phyloP scores from a whole-genome alignment of 345 rosid genomes.

The Euphorbia pulcherrima region DNA sequence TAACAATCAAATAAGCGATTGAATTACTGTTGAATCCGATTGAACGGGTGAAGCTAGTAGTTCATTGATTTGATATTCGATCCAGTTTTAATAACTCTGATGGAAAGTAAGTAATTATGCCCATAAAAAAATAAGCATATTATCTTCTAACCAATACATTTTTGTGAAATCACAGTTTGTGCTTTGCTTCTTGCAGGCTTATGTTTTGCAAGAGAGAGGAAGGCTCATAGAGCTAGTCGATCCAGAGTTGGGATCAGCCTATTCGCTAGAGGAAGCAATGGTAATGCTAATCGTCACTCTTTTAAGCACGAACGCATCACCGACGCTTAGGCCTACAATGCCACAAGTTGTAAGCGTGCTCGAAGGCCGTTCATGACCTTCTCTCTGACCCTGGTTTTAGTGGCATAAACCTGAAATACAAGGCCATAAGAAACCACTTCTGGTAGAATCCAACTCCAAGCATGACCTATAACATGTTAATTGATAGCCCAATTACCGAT shows the following conservation, averaged over 20 bases:
- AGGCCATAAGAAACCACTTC: conserved; percentile 68
- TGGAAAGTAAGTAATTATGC: no score
- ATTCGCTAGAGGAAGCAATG: conserved; percentile 64
- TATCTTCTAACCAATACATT: no score
- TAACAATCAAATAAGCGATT: no score
- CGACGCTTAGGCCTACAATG: conserved; percentile 82
- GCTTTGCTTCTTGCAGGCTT: conserved; percentile 46
- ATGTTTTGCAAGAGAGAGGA: conserved; percentile 72
- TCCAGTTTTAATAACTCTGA: no score
- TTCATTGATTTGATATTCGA: no score
- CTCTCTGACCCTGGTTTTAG: conserved; percentile 70
- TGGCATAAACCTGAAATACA: conserved; percentile 53
- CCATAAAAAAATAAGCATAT: no score
- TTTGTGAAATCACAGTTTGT: no score
- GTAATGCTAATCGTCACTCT: conserved; percentile 73
- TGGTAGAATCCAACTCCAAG: conserved; percentile 69
- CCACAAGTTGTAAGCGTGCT: conserved; percentile 85
- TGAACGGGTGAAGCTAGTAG: no score
- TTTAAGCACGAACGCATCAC: conserved; percentile 73
- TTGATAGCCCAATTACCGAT: conserved; percentile 27
- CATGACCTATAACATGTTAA: conserved; percentile 47
- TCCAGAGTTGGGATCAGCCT: conserved; percentile 48
- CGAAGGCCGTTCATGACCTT: conserved; percentile 67
- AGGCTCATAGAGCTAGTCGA: conserved; percentile 58
- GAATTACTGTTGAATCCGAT: no score